Evolutionary conservation across 2,329 filamentous ascomycete genomes (phyloP), one percentile per base, ranked within the genome.

Genomic region (Shiraia bambusicola): DNA sequence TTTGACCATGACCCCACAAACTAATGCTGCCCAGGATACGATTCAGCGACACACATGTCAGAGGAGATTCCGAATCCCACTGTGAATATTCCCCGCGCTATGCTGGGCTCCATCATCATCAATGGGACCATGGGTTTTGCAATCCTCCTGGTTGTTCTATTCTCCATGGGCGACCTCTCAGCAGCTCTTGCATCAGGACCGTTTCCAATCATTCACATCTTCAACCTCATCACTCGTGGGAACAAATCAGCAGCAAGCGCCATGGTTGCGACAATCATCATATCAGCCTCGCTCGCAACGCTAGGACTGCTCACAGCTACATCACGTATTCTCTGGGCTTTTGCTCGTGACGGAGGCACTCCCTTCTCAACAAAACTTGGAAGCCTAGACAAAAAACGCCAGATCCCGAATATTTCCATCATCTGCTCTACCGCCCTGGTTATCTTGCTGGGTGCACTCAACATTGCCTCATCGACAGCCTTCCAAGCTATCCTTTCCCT

Each of bases 151-250:
- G 61, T 64, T 2, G 55, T 58, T 19, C 49, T 56, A 27, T 67
- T 65, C 47, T 58, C 54, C 35, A 49, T 66, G 17, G 58, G 58
- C 3, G 54, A 61, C 34, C 47, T 61, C 4, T 53, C 64, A 16
- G 47, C 48, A 3, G 56, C 52, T 0, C 19, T 56, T 8, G 15
- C 29, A 2, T 27, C 45, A 1, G 26, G 26, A 28, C 29, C 29
- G 5, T 75, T 79, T 19, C 56, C 60, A 0, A 60, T 64, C 50
- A 50, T 67, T 41, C 49, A 54, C 13, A 57, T 67, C 25, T 56
- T 63, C 48, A 34, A 44, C 2, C 41, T 60, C 4, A 60, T 58
- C 14, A 54, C 37, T 7, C 17, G 29, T 17, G 39, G 26, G 9
- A 12, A 15, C 9, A 37, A 46, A 11, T 24, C n/a, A 9, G 70